These are phyloP conservation scores for Metroxylon sagu DNA, from an alignment of 176 grass and related monocot genomes.

Conservation along the genomic window DNA sequence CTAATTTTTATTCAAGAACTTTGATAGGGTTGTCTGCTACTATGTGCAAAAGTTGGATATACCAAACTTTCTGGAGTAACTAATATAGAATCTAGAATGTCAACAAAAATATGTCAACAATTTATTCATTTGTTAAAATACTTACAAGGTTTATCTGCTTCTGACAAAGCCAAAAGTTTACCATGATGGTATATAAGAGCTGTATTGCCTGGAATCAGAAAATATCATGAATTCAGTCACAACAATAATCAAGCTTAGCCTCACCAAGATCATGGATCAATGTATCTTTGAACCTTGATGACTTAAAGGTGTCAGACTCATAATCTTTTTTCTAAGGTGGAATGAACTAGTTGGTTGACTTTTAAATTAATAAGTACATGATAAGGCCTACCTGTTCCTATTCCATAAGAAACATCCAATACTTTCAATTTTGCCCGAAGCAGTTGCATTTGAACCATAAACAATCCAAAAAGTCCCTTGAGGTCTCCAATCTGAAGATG, in stretches of 20 bases:
- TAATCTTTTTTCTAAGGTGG: too few species aligned
- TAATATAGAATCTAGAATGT: too few species aligned
- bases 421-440: constrained; percentile 70
- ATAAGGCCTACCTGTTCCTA: constrained; percentile 51
- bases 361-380: too few species aligned
- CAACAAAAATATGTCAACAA: not conserved
- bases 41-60: too few species aligned
- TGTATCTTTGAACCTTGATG: not conserved
- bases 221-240: not conserved
- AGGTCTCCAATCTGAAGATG: constrained; percentile 73
- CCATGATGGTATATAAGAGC: constrained; percentile 93
- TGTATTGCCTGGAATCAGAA: constrained; percentile 58
- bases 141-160: constrained; percentile 98
- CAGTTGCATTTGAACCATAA: constrained; percentile 87
- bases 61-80: too few species aligned
- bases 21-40: too few species aligned
- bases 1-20: too few species aligned
- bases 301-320: not conserved
- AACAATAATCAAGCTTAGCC: not conserved
- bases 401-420: constrained; percentile 78
- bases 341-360: too few species aligned
- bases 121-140: constrained; percentile 1
- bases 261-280: not conserved
- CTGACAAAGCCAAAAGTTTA: constrained; percentile 82
- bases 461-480: constrained; percentile 88